phyloP scores from a whole-genome alignment of 78 protist genomes.

The Dictyostelium firmibasis region DNA sequence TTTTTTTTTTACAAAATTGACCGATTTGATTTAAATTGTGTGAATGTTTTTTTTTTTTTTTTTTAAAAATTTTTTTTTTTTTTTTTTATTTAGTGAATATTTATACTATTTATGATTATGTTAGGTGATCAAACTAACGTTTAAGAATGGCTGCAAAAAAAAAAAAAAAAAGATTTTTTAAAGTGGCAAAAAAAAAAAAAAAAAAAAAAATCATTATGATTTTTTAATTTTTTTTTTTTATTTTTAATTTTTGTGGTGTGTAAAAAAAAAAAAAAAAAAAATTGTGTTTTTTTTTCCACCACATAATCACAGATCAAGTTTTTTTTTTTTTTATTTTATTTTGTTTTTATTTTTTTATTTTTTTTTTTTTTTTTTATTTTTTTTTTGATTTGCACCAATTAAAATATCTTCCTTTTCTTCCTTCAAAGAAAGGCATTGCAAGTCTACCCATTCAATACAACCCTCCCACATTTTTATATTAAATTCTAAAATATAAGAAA shows the following conservation, averaged over 20 bases:
- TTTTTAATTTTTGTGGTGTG: neutral
- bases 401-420: neutral
- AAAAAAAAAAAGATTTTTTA: no score
- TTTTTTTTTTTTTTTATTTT: neutral
- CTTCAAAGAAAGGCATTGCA: neutral
- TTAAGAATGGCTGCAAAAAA: neutral
- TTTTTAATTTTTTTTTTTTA: neutral
- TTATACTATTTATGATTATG: neutral
- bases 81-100: no score
- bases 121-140: neutral
- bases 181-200: no score
- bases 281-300: no score
- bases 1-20: no score
- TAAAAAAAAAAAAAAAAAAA: no score
- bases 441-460: neutral
- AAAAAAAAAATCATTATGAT: neutral
- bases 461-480: neutral
- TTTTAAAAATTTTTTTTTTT: no score
- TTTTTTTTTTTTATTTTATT: no score
- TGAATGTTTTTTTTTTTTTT: neutral
- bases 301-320: no score
- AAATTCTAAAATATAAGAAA: neutral
- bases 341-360: neutral
- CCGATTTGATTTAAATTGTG: neutral
- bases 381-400: neutral